Evolutionary conservation across 2,329 filamentous ascomycete genomes (phyloP), one percentile per base, ranked within the genome.

Genomic region (Phyllosticta citrichinensis): DNA sequence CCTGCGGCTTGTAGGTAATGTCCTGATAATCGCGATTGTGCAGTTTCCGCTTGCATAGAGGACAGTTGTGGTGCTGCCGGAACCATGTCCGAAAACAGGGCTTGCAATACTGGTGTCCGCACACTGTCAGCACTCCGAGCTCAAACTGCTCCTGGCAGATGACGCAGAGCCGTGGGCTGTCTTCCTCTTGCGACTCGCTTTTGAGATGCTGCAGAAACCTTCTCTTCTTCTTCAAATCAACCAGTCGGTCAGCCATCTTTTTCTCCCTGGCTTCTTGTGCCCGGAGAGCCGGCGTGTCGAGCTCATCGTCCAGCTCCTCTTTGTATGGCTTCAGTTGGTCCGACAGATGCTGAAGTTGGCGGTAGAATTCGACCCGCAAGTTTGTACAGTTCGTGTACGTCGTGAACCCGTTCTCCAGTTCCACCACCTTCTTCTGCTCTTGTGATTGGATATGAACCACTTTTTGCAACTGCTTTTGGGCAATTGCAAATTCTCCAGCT

Each of bases 101-200:
- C 68, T 90, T 91, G 77, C 93, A 97, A 70, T 91, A 97, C 65
- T 91, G 85, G 70, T 99, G 94, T 0, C 93, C 93, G 70, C 94
- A 97, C 1, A 91, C 82, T 0, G 93, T 97, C 63, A 93, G 78
- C 58, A 88, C 84, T 58, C 93, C 93, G n/a, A 85, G 78, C 62
- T 87, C 85, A 67, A 97, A 96, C 0, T 79, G 70, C 11, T 82
- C 81, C 68, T 89, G 87, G 70, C 94, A 99, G 66, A 99, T 97
- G 60, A 95, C 83, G 70, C 94, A 99, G 57, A 88, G 85, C 30
- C 84, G 82, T 6, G 68, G 67, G 8, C 68, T 67, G 4, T 84
- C 79, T 62, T 68, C 73, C 35, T 86, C 83, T 55, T 85, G 81
- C n/a, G 82, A 78, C 53, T 89, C 87, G 73, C 66, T 80, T 78